These are phyloP conservation scores for Ogataea nitratoaversa DNA, from an alignment of 805 yeast species.

Conservation along the genomic window DNA sequence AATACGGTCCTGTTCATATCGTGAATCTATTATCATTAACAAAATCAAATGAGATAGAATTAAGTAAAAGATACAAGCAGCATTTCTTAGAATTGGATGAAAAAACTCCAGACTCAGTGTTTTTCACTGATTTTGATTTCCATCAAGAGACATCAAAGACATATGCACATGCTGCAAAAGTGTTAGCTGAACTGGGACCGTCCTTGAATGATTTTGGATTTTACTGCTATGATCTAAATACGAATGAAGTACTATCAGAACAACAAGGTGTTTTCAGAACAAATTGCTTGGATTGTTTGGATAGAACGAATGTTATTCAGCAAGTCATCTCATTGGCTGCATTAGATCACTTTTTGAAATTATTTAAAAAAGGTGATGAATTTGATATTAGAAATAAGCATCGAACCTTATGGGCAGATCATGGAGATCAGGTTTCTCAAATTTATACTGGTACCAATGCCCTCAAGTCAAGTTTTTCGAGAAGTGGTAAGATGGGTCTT, in stretches of 20 bases:
- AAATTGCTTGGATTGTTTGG: slow-evolving; percentile 92
- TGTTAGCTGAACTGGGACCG: slow-evolving; percentile 58
- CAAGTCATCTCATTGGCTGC: slow-evolving; percentile 77
- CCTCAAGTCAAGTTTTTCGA: slow-evolving; percentile 85
- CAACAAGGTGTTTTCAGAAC: slow-evolving; percentile 92
- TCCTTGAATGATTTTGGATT: slow-evolving; percentile 79
- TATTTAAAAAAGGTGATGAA: slow-evolving; percentile 25
- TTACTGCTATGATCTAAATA: slow-evolving; percentile 63
- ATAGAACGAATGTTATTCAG: slow-evolving; percentile 86
- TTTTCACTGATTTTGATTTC: slow-evolving; percentile 84
- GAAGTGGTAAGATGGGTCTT: slow-evolving; percentile 93
- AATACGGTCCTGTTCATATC: slow-evolving; percentile 84
- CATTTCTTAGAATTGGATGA: slow-evolving; percentile 46
- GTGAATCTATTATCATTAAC: slow-evolving; percentile 77
- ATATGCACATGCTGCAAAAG: slow-evolving; percentile 73
- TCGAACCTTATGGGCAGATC: slow-evolving; percentile 94
- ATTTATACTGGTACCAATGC: slow-evolving; percentile 98
- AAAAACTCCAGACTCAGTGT: slow-evolving; percentile 36
- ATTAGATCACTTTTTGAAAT: slow-evolving; percentile 49
- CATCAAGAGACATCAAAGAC: slow-evolving; percentile 90
- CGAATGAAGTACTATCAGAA: slow-evolving; percentile 54
- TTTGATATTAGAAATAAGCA: slow-evolving; percentile 67
- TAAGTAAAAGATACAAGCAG: slow-evolving; percentile 60
- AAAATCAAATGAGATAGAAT: slow-evolving; percentile 70
- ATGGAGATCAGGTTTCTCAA: slow-evolving; percentile 94